Evolutionary conservation across 495 filamentous ascomycete species (phyloP).

Genomic region (Aspergillus egyptiacus): DNA sequence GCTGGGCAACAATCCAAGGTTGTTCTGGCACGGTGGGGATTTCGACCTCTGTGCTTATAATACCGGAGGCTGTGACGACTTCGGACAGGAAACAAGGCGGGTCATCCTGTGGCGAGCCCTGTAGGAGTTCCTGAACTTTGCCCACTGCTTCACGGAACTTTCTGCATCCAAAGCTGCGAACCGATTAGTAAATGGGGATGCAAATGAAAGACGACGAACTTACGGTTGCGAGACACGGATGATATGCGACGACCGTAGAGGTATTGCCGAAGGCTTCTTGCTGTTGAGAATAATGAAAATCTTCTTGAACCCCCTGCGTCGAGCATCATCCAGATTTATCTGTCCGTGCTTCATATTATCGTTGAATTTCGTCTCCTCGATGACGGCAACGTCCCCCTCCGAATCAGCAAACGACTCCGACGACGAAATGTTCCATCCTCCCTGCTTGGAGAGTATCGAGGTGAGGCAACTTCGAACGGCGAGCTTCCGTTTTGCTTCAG

Average conservation of each 20-base stretch:
- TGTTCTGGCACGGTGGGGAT: too few relatives aligned
- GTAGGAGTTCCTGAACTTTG: not conserved
- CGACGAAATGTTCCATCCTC: conserved; percentile 7
- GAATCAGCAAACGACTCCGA: conserved; percentile 8
- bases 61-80: not conserved
- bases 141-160: conserved; percentile 10
- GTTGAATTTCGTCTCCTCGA: conserved; percentile 13
- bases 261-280: not conserved
- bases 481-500: conserved; percentile 21
- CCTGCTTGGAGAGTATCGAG: conserved; percentile 3
- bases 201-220: not conserved
- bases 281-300: conserved; percentile 17
- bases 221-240: conserved; percentile 19
- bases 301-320: conserved; percentile 3
- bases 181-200: not conserved
- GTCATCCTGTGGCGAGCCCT: not conserved
- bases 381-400: conserved; percentile 14
- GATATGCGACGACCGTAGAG: not conserved
- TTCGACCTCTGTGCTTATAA: too few relatives aligned
- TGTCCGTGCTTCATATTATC: not conserved
- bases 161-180: conserved; percentile 13
- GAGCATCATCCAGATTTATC: not conserved
- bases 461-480: conserved; percentile 18
- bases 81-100: not conserved
- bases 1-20: not conserved